phyloP scores from a whole-genome alignment of 2,329 filamentous ascomycete genomes.

The Septoria petroselini region DNA sequence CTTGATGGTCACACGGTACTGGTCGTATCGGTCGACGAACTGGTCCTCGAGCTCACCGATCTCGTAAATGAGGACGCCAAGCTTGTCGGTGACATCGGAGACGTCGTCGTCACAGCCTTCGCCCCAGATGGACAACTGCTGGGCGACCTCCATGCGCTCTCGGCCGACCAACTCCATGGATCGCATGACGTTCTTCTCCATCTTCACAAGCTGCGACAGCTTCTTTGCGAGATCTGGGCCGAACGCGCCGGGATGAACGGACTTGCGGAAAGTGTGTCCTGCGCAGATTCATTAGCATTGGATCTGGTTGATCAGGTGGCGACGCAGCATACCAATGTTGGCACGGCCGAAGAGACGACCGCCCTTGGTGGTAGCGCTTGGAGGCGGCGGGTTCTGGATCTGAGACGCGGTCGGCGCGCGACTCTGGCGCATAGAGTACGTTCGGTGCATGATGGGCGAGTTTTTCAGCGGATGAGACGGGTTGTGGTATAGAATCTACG shows the following conservation, averaged over 20 bases:
- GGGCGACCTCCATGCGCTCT: slow-evolving; percentile 97
- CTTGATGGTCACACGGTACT: slow-evolving; percentile 99
- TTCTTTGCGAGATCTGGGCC: slow-evolving; percentile 93
- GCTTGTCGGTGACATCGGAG: slow-evolving; percentile 96
- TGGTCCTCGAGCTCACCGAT: slow-evolving; percentile 98
- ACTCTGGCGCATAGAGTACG: slow-evolving; percentile 97
- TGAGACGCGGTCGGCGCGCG: slow-evolving; percentile 92
- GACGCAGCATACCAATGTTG: slow-evolving; percentile 69
- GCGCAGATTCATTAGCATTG: slow-evolving; percentile 14
- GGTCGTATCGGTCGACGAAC: slow-evolving; percentile 97
- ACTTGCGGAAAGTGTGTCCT: slow-evolving; percentile 70
- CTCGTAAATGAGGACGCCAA: slow-evolving; percentile 95
- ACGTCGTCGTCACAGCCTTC: slow-evolving; percentile 95
- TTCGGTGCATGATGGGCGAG: slow-evolving; percentile 76
- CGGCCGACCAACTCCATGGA: slow-evolving; percentile 92
- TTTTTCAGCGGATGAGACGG: not conserved
- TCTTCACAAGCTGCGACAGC: slow-evolving; percentile 96
- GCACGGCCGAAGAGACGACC: slow-evolving; percentile 83
- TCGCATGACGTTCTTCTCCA: slow-evolving; percentile 99
- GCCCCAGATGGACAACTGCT: slow-evolving; percentile 98
- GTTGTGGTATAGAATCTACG: not conserved
- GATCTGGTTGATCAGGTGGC: not conserved
- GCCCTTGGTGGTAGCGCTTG: slow-evolving; percentile 84
- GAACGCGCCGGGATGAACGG: slow-evolving; percentile 68
- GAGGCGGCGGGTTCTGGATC: slow-evolving; percentile 87